These are phyloP conservation scores for Oryza brachyantha DNA, from an alignment of 176 grass and related monocot species.

Conservation along the genomic window DNA sequence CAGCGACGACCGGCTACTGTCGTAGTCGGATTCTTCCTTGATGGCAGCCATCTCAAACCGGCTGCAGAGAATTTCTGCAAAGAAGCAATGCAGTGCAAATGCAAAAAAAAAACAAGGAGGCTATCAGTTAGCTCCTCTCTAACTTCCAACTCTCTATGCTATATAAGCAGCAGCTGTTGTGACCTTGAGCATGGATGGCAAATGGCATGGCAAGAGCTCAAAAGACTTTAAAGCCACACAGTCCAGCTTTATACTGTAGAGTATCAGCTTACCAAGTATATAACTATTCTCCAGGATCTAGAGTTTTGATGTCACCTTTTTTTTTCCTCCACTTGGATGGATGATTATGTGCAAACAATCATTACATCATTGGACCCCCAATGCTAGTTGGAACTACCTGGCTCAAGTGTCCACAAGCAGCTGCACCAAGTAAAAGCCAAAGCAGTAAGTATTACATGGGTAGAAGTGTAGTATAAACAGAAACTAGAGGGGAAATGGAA, in stretches of 20 bases:
- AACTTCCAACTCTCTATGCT: slow-evolving; percentile 22
- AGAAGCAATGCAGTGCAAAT: neutral
- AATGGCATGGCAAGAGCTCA: slow-evolving; percentile 13
- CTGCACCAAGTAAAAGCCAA: slow-evolving; percentile 30
- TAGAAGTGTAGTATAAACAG: neutral
- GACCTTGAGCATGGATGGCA: slow-evolving; percentile 9
- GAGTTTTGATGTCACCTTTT: slow-evolving; percentile 40
- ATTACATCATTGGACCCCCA: slow-evolving; percentile 41
- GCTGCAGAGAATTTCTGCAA: neutral
- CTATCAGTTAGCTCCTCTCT: neutral
- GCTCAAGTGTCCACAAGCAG: slow-evolving; percentile 35
- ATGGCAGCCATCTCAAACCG: slow-evolving; percentile 42
- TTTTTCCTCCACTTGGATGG: slow-evolving; percentile 47
- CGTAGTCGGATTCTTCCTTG: slow-evolving; percentile 80
- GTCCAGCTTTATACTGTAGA: slow-evolving; percentile 24
- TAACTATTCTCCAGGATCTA: slow-evolving; percentile 44
- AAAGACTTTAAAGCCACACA: slow-evolving; percentile 14
- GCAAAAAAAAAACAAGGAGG: slow-evolving; percentile 19
- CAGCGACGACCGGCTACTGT: slow-evolving; percentile 76
- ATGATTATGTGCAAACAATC: slow-evolving; percentile 42
- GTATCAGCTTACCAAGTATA: slow-evolving; percentile 30
- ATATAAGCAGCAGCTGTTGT: slow-evolving; percentile 31
- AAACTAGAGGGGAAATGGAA: slow-evolving; percentile 22
- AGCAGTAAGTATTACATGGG: slow-evolving; percentile 22
- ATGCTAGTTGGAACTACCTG: slow-evolving; percentile 38